Evolutionary conservation across 495 filamentous ascomycete genomes (phyloP).

Genomic region (Penicillium soppii): DNA sequence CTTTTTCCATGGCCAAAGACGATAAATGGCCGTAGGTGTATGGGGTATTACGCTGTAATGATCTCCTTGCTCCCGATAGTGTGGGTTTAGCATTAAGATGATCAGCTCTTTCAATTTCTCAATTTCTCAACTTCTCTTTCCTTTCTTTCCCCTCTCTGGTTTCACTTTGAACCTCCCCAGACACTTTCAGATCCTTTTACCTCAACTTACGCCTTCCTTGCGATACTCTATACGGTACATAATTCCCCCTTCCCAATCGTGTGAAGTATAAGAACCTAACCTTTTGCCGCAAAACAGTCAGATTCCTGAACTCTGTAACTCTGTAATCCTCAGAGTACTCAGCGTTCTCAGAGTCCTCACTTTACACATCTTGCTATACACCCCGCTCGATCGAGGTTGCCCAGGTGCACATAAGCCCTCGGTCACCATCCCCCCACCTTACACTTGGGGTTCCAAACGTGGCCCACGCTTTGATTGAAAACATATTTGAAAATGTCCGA

Average conservation of each 20-base stretch:
- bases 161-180: not conserved
- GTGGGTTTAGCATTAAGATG: slow-evolving; percentile 3
- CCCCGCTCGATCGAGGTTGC: too few species aligned
- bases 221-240: too few species aligned
- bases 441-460: not conserved
- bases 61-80: not conserved
- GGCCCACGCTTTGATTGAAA: not conserved
- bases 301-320: not conserved
- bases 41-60: not conserved
- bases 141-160: slow-evolving; percentile 12
- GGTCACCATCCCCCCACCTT: not conserved
- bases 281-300: not conserved
- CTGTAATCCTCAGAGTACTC: too few species aligned
- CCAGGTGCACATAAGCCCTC: slow-evolving; percentile 10
- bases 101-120: not conserved
- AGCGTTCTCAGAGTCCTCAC: too few species aligned
- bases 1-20: not conserved
- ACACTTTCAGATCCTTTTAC: slow-evolving; percentile 2
- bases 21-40: not conserved
- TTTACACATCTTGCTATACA: too few species aligned
- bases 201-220: not conserved
- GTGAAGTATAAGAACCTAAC: not conserved
- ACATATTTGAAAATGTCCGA: slow-evolving; percentile 55
- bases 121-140: slow-evolving; percentile 1
- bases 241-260: too few species aligned